Evolutionary conservation across 1,284 basidiomycete genomes (phyloP).

Genomic region (Pyrrhoderma lamaoense): DNA sequence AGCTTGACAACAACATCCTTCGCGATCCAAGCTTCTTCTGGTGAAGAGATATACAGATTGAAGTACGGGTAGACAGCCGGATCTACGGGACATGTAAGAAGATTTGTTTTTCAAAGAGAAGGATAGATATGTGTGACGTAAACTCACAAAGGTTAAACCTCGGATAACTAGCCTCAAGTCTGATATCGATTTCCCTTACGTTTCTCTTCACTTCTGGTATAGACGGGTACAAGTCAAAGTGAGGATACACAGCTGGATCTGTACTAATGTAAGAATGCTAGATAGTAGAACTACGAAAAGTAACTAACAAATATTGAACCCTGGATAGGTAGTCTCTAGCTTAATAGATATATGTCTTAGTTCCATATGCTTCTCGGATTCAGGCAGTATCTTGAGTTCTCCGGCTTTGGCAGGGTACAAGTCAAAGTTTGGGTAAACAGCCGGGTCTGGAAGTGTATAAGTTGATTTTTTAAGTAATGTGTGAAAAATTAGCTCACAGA

Average conservation of each 20-base stretch:
- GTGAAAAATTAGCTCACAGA: conserved; percentile 25
- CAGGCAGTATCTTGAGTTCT: too few species aligned
- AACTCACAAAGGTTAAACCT: conserved; percentile 9
- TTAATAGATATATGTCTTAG: background rate
- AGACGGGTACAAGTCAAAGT: conserved; percentile 29
- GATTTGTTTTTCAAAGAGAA: too few species aligned
- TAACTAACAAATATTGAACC: conserved; percentile 23
- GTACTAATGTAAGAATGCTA: background rate
- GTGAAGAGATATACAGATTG: conserved; percentile 24
- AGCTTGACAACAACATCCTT: conserved; percentile 1
- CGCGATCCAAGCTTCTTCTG: background rate
- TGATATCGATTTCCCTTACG: background rate
- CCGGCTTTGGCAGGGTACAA: conserved; percentile 19
- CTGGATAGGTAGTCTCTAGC: conserved; percentile 20
- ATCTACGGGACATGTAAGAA: conserved; percentile 2
- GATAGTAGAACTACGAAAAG: background rate
- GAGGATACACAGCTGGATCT: conserved; percentile 33
- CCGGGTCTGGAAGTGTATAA: conserved; percentile 20
- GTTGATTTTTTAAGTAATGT: background rate
- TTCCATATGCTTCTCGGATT: background rate
- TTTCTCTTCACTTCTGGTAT: conserved; percentile 3
- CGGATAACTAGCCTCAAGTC: conserved; percentile 12
- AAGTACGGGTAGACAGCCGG: conserved; percentile 24
- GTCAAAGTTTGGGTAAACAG: conserved; percentile 27
- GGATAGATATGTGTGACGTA: background rate